phyloP scores from a whole-genome alignment of 768 basidiomycete genomes.

The Termitomyces sp. region DNA sequence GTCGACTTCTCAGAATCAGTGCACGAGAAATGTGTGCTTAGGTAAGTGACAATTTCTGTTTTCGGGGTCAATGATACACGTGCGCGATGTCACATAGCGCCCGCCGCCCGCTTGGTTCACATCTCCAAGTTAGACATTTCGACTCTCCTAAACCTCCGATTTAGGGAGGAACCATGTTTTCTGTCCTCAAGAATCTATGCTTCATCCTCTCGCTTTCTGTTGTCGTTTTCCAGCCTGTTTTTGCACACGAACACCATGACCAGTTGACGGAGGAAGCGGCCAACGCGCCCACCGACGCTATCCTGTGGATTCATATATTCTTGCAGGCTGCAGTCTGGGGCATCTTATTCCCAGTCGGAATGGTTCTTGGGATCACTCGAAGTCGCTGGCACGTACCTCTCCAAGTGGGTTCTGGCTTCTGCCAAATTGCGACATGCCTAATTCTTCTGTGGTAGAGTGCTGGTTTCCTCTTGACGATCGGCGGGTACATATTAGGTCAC shows the following conservation, averaged over 20 bases:
- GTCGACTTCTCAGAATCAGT: slow-evolving; percentile 1
- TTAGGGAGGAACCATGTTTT: slow-evolving; percentile 5
- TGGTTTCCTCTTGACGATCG: slow-evolving; percentile 64
- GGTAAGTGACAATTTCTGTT: too few species aligned
- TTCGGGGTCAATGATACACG: too few species aligned
- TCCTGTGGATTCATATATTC: slow-evolving; percentile 79
- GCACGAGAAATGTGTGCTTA: slow-evolving; percentile 5
- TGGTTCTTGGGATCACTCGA: slow-evolving; percentile 69
- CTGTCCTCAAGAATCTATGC: slow-evolving; percentile 1
- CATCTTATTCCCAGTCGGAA: slow-evolving; percentile 77
- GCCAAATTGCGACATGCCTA: not conserved
- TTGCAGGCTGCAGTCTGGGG: slow-evolving; percentile 83
- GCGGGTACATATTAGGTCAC: slow-evolving; percentile 80
- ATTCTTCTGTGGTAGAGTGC: slow-evolving; percentile 36
- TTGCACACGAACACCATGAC: slow-evolving; percentile 63
- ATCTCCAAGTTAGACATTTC: slow-evolving; percentile 2
- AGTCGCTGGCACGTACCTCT: slow-evolving; percentile 91
- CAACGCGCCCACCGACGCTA: slow-evolving; percentile 64
- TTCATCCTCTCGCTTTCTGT: slow-evolving; percentile 7
- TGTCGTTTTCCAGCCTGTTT: slow-evolving; percentile 12
- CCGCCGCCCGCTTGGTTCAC: slow-evolving; percentile 4
- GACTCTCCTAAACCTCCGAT: slow-evolving; percentile 3
- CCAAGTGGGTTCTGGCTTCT: slow-evolving; percentile 44
- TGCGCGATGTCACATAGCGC: not conserved
- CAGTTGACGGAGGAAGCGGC: slow-evolving; percentile 57